phyloP scores from a whole-genome alignment of 257 asterid species.

The Solanum microdontum region DNA sequence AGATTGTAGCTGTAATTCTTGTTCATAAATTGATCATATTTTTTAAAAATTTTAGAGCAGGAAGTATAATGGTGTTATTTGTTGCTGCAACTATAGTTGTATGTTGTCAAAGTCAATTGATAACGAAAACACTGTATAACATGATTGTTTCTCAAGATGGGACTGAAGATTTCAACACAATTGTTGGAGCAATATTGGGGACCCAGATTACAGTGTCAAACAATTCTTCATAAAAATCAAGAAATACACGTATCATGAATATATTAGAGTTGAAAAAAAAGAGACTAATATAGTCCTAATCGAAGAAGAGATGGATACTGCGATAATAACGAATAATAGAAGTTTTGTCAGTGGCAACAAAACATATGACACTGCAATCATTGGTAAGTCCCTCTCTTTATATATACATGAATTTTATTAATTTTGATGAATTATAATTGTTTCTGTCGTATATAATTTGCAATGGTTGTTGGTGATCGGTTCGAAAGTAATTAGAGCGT shows the following conservation, averaged over 20 bases:
- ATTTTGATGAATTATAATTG: neutral
- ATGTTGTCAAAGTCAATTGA: neutral
- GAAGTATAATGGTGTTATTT: neutral
- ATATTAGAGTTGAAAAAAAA: neutral
- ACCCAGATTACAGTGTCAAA: accelerated
- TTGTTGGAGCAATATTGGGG: neutral
- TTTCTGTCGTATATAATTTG: neutral
- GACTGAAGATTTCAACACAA: neutral
- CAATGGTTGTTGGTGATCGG: neutral
- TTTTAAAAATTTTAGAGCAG: accelerated
- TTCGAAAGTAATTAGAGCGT: too few species aligned
- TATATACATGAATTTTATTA: neutral
- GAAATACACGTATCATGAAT: neutral
- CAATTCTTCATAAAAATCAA: neutral
- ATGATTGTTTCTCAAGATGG: neutral
- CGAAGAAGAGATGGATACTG: neutral
- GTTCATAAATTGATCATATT: neutral
- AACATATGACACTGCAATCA: neutral
- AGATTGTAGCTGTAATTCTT: too few species aligned
- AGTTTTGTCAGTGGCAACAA: neutral
- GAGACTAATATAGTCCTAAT: neutral
- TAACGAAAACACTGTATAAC: neutral
- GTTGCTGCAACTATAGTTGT: neutral
- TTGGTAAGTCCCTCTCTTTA: neutral
- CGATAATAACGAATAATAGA: neutral